These are phyloP conservation scores for Didymella keratinophila DNA, from an alignment of 2,329 filamentous ascomycete genomes.

Conservation along the genomic window DNA sequence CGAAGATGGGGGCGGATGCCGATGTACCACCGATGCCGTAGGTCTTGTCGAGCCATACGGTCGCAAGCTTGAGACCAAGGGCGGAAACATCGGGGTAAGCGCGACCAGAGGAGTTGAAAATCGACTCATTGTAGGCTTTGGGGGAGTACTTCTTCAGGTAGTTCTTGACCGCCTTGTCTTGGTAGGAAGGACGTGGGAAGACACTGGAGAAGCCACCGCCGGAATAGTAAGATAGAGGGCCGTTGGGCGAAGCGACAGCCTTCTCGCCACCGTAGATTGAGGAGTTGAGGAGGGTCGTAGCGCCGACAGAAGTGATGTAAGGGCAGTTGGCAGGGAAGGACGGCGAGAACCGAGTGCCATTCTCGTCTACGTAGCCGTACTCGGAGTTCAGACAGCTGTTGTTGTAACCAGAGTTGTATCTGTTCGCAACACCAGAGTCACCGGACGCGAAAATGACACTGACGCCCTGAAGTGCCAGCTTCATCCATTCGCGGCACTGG, in stretches of 20 bases:
- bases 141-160: slow-evolving; percentile 21
- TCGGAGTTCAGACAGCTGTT: slow-evolving; percentile 28
- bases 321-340: slow-evolving; percentile 71
- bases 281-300: slow-evolving; percentile 49
- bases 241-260: slow-evolving; percentile 34
- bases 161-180: slow-evolving; percentile 39
- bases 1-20: slow-evolving; percentile 65
- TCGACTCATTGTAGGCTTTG: slow-evolving; percentile 14
- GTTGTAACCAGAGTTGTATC: slow-evolving; percentile 24
- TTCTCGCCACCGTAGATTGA: slow-evolving; percentile 57
- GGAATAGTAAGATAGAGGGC: slow-evolving; percentile 19
- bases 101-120: slow-evolving; percentile 53
- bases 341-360: slow-evolving; percentile 56
- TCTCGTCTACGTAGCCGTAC: slow-evolving; percentile 19
- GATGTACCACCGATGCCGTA: slow-evolving; percentile 57
- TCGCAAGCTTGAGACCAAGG: slow-evolving; percentile 58
- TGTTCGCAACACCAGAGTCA: slow-evolving; percentile 45
- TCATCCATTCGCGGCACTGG: slow-evolving; percentile 58
- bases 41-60: slow-evolving; percentile 47
- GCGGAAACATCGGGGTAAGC: slow-evolving; percentile 68
- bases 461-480: slow-evolving; percentile 54
- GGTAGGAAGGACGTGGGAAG: slow-evolving; percentile 58
- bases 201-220: slow-evolving; percentile 57
- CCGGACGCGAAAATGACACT: slow-evolving; percentile 59
- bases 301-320: slow-evolving; percentile 68